Evolutionary conservation across 2,329 filamentous ascomycete genomes (phyloP).

Genomic region (Colletotrichum tamarilloi): DNA sequence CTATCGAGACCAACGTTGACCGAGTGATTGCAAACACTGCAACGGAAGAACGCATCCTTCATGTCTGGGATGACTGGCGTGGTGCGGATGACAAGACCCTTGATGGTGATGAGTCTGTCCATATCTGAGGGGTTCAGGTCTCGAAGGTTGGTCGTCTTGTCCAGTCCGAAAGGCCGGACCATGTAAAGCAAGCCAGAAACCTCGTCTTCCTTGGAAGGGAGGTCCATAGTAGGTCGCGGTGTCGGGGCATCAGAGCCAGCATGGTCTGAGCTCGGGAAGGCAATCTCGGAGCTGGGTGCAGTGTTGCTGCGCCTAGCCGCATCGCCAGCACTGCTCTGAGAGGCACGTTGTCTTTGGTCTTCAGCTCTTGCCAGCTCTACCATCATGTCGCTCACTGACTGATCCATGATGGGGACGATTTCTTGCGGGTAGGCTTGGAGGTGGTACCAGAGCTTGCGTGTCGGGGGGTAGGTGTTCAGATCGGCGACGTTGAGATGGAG

Average conservation of each 20-base stretch:
- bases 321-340: conserved; percentile 66
- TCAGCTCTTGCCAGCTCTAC: conserved; percentile 87
- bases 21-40: conserved; percentile 91
- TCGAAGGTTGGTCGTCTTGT: conserved; percentile 88
- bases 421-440: conserved; percentile 94
- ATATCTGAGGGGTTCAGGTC: conserved; percentile 89
- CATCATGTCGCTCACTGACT: conserved; percentile 92
- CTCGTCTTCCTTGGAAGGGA: conserved; percentile 78
- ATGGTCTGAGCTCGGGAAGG: conserved; percentile 83
- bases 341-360: conserved; percentile 74
- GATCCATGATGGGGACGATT: conserved; percentile 96
- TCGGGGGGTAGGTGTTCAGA: conserved; percentile 91
- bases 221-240: conserved; percentile 55
- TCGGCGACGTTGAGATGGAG: conserved; percentile 92
- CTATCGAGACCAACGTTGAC: conserved; percentile 92
- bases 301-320: conserved; percentile 47
- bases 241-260: conserved; percentile 58
- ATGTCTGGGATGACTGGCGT: conserved; percentile 98
- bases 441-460: conserved; percentile 95
- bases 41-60: conserved; percentile 98
- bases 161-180: conserved; percentile 89
- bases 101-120: conserved; percentile 94
- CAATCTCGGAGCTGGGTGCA: conserved; percentile 77
- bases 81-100: conserved; percentile 94
- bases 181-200: conserved; percentile 85